phyloP scores from a whole-genome alignment of 2,329 filamentous ascomycete genomes.

The Chrysosporium keratinophilum region DNA sequence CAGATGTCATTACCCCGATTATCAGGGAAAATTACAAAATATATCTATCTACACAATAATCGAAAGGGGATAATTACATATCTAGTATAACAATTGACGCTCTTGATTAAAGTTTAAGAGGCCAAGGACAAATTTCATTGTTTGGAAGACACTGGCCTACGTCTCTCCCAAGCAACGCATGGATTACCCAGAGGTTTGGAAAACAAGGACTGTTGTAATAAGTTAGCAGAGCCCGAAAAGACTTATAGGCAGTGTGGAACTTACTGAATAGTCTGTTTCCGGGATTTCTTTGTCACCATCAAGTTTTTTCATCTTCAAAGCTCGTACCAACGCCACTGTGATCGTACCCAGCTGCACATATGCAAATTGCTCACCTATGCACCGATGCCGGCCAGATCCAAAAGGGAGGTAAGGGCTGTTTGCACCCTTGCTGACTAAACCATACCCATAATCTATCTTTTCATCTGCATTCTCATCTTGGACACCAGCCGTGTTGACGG shows the following conservation, averaged over 20 bases:
- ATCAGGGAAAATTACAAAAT: neutral
- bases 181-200: slow-evolving; percentile 62
- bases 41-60: slow-evolving; percentile 9
- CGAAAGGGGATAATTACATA: slow-evolving; percentile 6
- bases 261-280: slow-evolving; percentile 48
- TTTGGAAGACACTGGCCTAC: slow-evolving; percentile 11
- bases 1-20: neutral
- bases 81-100: neutral
- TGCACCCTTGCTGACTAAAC: slow-evolving; percentile 81
- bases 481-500: slow-evolving; percentile 32
- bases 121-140: slow-evolving; percentile 14
- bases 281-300: slow-evolving; percentile 42
- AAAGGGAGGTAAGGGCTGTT: slow-evolving; percentile 88
- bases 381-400: slow-evolving; percentile 82
- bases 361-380: slow-evolving; percentile 94
- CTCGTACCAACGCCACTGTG: slow-evolving; percentile 60
- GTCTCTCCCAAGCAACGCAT: slow-evolving; percentile 39
- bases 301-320: slow-evolving; percentile 68
- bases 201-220: slow-evolving; percentile 48
- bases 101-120: neutral
- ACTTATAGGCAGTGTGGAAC: slow-evolving; percentile 14
- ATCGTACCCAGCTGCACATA: slow-evolving; percentile 88
- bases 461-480: slow-evolving; percentile 51
- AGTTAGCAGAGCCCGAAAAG: neutral
- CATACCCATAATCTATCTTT: slow-evolving; percentile 89